A percentile compares a stretch with the other conserved stretches of the same genome.
These are phyloP conservation scores for Haplosporangium sp. DNA, from an alignment of 371 early-diverging fungal species.

Conservation along the genomic window DNA sequence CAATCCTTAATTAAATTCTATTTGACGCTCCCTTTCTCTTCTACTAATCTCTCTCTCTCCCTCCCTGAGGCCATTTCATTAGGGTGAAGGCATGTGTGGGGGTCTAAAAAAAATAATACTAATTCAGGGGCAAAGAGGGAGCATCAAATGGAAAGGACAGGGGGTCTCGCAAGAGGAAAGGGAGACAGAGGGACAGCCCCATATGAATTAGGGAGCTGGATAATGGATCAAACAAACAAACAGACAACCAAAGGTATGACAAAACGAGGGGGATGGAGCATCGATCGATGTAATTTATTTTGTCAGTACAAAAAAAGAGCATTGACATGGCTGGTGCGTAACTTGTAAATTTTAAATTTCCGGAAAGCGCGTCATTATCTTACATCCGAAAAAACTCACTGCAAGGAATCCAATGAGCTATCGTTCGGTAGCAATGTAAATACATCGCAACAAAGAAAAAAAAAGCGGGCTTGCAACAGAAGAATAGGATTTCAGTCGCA, in stretches of 20 bases:
- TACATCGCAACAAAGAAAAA: too few species aligned
- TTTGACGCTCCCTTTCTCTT: not conserved
- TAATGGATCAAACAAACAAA: too few species aligned
- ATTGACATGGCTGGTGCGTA: constrained; percentile 13
- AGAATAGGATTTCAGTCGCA: too few species aligned
- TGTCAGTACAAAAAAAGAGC: too few species aligned
- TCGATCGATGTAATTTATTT: not conserved
- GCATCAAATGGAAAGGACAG: not conserved
- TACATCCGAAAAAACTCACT: too few species aligned
- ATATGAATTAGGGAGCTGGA: not conserved
- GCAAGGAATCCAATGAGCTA: too few species aligned
- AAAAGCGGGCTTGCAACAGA: too few species aligned
- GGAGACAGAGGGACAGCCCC: not conserved
- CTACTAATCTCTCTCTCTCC: not conserved
- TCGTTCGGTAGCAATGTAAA: too few species aligned
- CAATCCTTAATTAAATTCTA: too few species aligned
- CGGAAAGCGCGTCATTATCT: too few species aligned
- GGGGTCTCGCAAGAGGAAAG: constrained; percentile 1
- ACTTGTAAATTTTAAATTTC: not conserved
- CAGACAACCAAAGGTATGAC: too few species aligned
- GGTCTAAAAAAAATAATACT: not conserved
- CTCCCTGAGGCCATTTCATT: too few species aligned
- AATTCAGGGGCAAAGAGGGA: constrained; percentile 3
- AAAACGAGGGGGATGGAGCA: constrained; percentile 26
- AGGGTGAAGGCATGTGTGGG: not conserved